These are phyloP conservation scores for Xylaria sp. DNA, from an alignment of 2,329 filamentous ascomycete species.

Conservation along the genomic window DNA sequence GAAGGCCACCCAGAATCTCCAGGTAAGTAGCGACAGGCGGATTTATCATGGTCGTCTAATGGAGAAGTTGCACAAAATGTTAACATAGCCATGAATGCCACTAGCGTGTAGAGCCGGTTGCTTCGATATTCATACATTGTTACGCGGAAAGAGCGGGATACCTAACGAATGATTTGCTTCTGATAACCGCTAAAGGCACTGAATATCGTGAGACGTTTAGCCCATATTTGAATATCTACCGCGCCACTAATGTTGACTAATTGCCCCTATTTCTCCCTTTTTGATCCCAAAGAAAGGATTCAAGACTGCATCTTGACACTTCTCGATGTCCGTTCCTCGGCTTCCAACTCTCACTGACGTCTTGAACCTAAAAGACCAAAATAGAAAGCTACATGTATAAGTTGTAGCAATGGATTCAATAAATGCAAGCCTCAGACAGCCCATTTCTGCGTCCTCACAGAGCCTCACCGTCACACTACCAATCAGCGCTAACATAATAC, in stretches of 20 bases:
- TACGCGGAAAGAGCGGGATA: not conserved
- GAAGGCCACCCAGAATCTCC: not conserved
- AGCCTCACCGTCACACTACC: not conserved
- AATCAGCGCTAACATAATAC: not conserved
- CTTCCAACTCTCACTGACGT: too few relatives aligned
- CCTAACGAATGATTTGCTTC: too few relatives aligned
- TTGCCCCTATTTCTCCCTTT: too few relatives aligned
- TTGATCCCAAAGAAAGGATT: too few relatives aligned
- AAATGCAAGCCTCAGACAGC: not conserved
- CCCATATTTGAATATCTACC: too few relatives aligned
- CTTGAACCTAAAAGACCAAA: too few relatives aligned
- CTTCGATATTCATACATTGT: not conserved
- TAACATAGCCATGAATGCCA: not conserved
- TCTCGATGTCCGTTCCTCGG: too few relatives aligned
- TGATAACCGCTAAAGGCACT: too few relatives aligned
- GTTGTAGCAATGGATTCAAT: not conserved
- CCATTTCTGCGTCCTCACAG: not conserved
- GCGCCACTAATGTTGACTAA: too few relatives aligned
- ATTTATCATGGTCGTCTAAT: not conserved
- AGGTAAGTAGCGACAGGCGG: not conserved
- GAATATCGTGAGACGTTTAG: too few relatives aligned
- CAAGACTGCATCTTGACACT: too few relatives aligned
- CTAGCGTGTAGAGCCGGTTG: not conserved
- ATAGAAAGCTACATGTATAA: too few relatives aligned
- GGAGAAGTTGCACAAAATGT: not conserved